Conservation (phyloP, 2,329 filamentous ascomycete species). For the Alternaria gansuensis region DNA sequence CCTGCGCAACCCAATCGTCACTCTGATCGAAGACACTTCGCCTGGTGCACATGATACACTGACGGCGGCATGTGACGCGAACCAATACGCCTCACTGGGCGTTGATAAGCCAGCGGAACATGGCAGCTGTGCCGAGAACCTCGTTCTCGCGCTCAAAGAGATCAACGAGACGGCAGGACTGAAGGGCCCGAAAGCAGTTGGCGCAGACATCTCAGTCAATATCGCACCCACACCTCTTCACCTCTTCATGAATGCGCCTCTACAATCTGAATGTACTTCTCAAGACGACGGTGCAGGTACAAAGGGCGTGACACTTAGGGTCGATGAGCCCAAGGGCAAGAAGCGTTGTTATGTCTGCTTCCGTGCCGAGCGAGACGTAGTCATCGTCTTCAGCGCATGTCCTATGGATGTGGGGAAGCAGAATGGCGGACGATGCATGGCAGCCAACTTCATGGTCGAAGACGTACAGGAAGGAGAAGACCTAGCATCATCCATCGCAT, state of each 20-base stretch:
- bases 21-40: constrained; percentile 57
- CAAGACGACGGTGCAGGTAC: constrained; percentile 37
- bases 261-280: constrained; percentile 26
- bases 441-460: constrained; percentile 53
- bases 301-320: constrained; percentile 40
- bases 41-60: constrained; percentile 59
- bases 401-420: constrained; percentile 51
- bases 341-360: constrained; percentile 50
- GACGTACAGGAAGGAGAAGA: constrained; percentile 40
- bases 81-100: constrained; percentile 54
- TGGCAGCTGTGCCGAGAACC: constrained; percentile 60
- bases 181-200: constrained; percentile 58
- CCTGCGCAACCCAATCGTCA: constrained; percentile 58
- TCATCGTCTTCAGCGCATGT: constrained; percentile 52
- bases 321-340: constrained; percentile 48
- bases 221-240: constrained; percentile 58
- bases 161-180: constrained; percentile 58
- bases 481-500: constrained; percentile 26
- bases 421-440: constrained; percentile 52
- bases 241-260: constrained; percentile 53
- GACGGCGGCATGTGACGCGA: constrained; percentile 59
- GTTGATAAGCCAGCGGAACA: constrained; percentile 58
- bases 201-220: constrained; percentile 60
- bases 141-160: constrained; percentile 59
- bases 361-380: constrained; percentile 49